Conservation (phyloP, 148 eudicot species). For the Camellia japonica region DNA sequence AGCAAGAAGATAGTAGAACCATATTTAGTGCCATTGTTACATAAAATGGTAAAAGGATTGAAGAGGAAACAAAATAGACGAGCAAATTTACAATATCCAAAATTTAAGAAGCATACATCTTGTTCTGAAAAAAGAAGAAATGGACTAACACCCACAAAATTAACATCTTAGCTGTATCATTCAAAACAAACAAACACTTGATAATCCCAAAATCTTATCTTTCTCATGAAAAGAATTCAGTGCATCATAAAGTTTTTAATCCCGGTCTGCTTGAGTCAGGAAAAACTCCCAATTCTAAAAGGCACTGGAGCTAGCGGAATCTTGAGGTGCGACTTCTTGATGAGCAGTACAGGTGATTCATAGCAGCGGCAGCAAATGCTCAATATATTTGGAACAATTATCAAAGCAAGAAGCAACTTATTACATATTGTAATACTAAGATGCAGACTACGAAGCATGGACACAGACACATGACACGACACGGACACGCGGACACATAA, state of each 20-base stretch:
- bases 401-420: no score
- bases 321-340: no score
- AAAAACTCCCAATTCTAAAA: not conserved
- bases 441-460: no score
- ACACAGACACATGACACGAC: no score
- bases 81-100: not conserved
- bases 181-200: not conserved
- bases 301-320: not conserved
- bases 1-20: not conserved
- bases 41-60: not conserved
- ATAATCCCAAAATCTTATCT: not conserved
- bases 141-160: not conserved
- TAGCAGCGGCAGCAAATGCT: no score
- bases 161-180: not conserved
- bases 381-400: not conserved
- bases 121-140: conserved; percentile 2
- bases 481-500: no score
- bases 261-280: not conserved
- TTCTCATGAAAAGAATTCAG: not conserved
- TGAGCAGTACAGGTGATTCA: not conserved
- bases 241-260: not conserved
- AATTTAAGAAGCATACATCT: not conserved
- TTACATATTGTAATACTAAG: no score
- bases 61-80: not conserved
- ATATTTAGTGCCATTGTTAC: not conserved